phyloP scores from a whole-genome alignment of 305 asterid species.

The Salvia sclarea region DNA sequence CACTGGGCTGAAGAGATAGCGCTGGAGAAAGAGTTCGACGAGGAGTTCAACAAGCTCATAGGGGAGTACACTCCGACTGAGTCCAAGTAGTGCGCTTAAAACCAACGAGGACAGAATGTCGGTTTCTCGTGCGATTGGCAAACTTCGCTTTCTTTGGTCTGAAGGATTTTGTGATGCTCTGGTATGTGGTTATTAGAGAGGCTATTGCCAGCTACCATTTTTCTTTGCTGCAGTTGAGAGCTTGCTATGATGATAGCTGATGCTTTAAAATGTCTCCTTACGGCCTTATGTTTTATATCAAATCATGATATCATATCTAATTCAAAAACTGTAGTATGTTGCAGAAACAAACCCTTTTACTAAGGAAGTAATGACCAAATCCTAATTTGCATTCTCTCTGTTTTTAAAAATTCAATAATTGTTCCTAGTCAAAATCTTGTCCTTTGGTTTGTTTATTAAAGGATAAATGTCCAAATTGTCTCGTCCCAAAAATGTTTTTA shows the following conservation, averaged over 20 bases:
- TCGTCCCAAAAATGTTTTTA: too few species aligned
- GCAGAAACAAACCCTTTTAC: too few species aligned
- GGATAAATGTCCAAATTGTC: too few species aligned
- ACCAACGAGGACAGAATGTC: background rate
- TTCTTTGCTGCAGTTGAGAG: background rate
- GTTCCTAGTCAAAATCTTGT: too few species aligned
- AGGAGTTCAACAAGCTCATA: conserved; percentile 40
- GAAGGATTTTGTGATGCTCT: background rate
- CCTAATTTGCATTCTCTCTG: too few species aligned
- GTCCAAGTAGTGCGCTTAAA: conserved; percentile 8
- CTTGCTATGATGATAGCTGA: background rate
- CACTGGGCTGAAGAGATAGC: conserved; percentile 50
- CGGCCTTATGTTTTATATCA: too few species aligned
- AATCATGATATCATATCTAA: too few species aligned
- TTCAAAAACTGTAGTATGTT: too few species aligned
- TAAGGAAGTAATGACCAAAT: too few species aligned
- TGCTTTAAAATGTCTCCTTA: background rate
- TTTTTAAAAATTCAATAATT: too few species aligned
- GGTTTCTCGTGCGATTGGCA: background rate
- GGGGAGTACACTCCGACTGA: conserved; percentile 47
- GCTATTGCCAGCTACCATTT: background rate
- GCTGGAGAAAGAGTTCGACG: conserved; percentile 53
- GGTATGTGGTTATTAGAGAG: background rate
- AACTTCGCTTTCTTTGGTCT: background rate
- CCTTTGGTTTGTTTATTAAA: too few species aligned